Base-by-base conservation (phyloP, 2,329 filamentous ascomycete species). In the Aspergillus transmontanensis region DNA sequence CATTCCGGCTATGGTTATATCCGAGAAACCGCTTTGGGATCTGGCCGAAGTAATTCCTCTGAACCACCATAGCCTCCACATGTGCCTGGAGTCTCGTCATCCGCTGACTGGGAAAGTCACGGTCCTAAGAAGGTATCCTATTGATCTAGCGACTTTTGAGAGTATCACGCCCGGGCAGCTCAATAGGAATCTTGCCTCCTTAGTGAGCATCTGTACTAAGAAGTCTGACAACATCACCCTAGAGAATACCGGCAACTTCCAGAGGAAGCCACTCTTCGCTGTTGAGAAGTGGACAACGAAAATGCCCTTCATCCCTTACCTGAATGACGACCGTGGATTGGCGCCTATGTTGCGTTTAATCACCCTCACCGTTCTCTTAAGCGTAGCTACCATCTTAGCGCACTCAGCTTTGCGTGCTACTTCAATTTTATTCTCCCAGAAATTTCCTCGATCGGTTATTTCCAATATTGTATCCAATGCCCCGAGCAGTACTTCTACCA, bases 131-230 rank as follows among this genome's bases (percentile, higher is more conserved):
- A 76, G 72, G 50, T 82, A 72, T 62, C 81, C 82, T 16, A 80
- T 84, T 61, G 81, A 83, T 64, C 64, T 84, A 54, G 74, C 76
- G 63, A 82, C 79, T 0, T 83, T 83, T 58, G 74, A 83, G 66
- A 81, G 78, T 61, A 81, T 84, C 64, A 76, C 81, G 16, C 77
- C 81, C 14, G 69, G 75, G 14, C 80, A 83, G 55, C 72, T 84
- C 32, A 83, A 83, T 66, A 73, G 79, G 39, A 82, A 83, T 61
- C 68, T 84, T 28, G 80, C 81, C 34, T 81, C 78, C 26, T 72
- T 82, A 43, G 75, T 73, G 46, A 71, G 70, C 23, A 70, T 75
- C 34, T 75, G 74, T 62, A 69, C 72, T 26, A 74, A 68, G 59
- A 72, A 71, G 57, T 41, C 63, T 36, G 62, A 62, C 36, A 73